These are phyloP conservation scores for Volvariella volvacea DNA, from an alignment of 1,284 basidiomycete genomes.

Conservation along the genomic window DNA sequence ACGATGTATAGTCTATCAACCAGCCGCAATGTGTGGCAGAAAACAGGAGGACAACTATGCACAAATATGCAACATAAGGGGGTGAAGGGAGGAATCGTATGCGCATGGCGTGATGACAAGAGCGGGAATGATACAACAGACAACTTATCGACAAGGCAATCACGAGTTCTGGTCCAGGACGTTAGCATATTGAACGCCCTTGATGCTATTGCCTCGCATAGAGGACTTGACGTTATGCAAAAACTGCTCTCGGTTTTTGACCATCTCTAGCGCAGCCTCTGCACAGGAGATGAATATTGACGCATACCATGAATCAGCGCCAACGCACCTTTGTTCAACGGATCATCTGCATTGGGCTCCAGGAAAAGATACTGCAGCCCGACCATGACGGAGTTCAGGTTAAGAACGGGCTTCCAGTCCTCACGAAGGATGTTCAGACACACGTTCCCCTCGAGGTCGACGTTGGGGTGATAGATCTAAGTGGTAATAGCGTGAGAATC, in stretches of 20 bases:
- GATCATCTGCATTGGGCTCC: constrained; percentile 98
- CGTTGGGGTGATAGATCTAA: constrained; percentile 98
- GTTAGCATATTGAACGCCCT: constrained; percentile 72
- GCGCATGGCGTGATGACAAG: not conserved
- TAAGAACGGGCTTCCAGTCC: constrained; percentile 99
- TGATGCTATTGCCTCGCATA: constrained; percentile 75
- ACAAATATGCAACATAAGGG: constrained; percentile 3
- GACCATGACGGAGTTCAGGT: constrained; percentile 95
- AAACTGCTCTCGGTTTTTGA: constrained; percentile 79
- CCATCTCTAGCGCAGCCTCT: constrained; percentile 95
- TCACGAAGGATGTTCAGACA: constrained; percentile 97
- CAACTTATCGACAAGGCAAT: constrained; percentile 9
- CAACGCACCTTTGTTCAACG: constrained; percentile 89
- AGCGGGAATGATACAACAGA: constrained; percentile 7
- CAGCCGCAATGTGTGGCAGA: not conserved
- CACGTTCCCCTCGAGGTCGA: constrained; percentile 96
- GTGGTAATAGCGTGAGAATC: constrained; percentile 1
- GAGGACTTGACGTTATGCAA: constrained; percentile 75
- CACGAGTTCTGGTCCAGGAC: constrained; percentile 46
- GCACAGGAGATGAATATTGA: constrained; percentile 13
- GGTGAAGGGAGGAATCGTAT: not conserved
- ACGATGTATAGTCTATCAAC: not conserved
- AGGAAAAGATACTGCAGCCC: constrained; percentile 97
- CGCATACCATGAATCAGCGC: constrained; percentile 2
- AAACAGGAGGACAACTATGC: constrained; percentile 10